Conservation (phyloP, 2,329 filamentous ascomycete species). For the Xylaria multiplex region DNA sequence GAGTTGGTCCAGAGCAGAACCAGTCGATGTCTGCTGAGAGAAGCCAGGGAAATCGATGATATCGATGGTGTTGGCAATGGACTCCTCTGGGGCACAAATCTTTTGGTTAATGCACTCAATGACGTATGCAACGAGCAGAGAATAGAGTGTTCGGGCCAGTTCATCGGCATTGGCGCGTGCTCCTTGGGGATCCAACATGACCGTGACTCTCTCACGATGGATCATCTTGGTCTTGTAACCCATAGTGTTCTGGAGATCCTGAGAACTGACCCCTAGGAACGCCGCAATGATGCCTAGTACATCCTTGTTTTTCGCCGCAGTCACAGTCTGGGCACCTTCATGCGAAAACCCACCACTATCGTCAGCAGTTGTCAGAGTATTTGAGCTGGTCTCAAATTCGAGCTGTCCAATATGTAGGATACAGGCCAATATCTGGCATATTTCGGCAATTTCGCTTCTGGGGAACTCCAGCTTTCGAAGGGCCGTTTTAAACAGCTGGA, state of each 20-base stretch:
- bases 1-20: slow-evolving; percentile 88
- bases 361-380: slow-evolving; percentile 81
- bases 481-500: slow-evolving; percentile 97
- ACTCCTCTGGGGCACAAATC: slow-evolving; percentile 86
- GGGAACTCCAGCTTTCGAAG: slow-evolving; percentile 94
- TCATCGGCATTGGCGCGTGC: slow-evolving; percentile 94
- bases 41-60: slow-evolving; percentile 98
- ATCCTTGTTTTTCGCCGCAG: slow-evolving; percentile 93
- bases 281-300: slow-evolving; percentile 85
- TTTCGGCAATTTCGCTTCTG: slow-evolving; percentile 91
- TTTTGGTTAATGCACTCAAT: slow-evolving; percentile 93
- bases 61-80: slow-evolving; percentile 91
- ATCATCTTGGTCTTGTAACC: slow-evolving; percentile 98
- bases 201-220: slow-evolving; percentile 94
- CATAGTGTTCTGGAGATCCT: slow-evolving; percentile 85
- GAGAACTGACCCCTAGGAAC: slow-evolving; percentile 87
- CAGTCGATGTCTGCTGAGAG: slow-evolving; percentile 82
- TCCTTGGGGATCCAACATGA: slow-evolving; percentile 94
- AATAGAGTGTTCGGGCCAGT: slow-evolving; percentile 91
- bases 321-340: slow-evolving; percentile 87
- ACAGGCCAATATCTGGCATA: slow-evolving; percentile 91
- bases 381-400: slow-evolving; percentile 85
- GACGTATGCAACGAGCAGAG: slow-evolving; percentile 90
- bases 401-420: slow-evolving; percentile 98
- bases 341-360: slow-evolving; percentile 97